Evolutionary conservation across 768 basidiomycete species (phyloP).

Genomic region (Russula griseocarnosa): DNA sequence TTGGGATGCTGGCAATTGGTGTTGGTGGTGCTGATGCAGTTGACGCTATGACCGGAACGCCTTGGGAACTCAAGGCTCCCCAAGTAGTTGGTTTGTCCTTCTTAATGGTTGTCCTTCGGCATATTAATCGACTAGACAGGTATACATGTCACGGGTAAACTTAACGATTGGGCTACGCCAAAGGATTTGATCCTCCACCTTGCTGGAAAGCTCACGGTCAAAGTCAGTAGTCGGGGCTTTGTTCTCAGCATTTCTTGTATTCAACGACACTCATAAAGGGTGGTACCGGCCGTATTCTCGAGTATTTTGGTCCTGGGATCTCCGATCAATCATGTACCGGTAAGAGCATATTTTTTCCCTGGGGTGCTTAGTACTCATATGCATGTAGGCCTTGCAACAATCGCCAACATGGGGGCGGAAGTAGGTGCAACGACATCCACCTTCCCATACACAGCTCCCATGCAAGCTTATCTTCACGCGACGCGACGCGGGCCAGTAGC

Average conservation of each 20-base stretch:
- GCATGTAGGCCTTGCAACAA: constrained; percentile 75
- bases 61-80: constrained; percentile 96
- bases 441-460: constrained; percentile 90
- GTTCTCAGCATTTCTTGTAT: constrained; percentile 2
- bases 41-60: constrained; percentile 96
- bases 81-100: constrained; percentile 62
- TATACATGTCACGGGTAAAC: constrained; percentile 79
- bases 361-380: not conserved
- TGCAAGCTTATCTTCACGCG: constrained; percentile 85
- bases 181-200: constrained; percentile 96
- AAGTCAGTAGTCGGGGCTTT: constrained; percentile 63
- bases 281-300: constrained; percentile 91
- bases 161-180: constrained; percentile 89
- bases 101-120: not conserved
- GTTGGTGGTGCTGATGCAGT: constrained; percentile 99
- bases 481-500: constrained; percentile 88
- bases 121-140: constrained; percentile 43
- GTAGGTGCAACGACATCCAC: constrained; percentile 99
- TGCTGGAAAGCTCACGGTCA: constrained; percentile 89
- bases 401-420: constrained; percentile 99
- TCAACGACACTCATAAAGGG: constrained; percentile 48
- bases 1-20: constrained; percentile 94
- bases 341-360: constrained; percentile 30
- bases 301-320: constrained; percentile 96
- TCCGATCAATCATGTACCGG: constrained; percentile 89